Evolutionary conservation across 2,329 filamentous ascomycete species (phyloP).

Genomic region (Tetracladium maxilliforme): DNA sequence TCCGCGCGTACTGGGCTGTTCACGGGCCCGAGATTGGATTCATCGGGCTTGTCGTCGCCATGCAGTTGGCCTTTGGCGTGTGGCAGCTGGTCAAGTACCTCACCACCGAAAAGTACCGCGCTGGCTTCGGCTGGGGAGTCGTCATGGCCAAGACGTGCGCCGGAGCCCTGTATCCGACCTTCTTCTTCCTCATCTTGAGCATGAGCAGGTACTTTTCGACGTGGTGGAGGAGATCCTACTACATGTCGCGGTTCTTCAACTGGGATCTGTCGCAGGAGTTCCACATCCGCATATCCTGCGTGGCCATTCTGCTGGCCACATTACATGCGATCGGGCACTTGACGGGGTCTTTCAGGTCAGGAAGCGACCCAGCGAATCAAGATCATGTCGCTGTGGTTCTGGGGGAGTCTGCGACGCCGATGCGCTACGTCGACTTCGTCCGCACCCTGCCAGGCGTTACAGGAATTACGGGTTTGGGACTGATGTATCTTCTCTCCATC

Average conservation of each 20-base stretch:
- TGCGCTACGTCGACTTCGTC: slow-evolving; percentile 29
- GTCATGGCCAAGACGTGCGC: slow-evolving; percentile 38
- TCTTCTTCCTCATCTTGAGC: slow-evolving; percentile 41
- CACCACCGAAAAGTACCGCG: slow-evolving; percentile 24
- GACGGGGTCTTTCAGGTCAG: slow-evolving; percentile 33
- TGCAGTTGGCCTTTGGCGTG: slow-evolving; percentile 33
- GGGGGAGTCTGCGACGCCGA: slow-evolving; percentile 25
- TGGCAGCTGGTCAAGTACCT: slow-evolving; percentile 41
- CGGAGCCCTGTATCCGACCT: slow-evolving; percentile 38
- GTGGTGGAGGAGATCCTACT: slow-evolving; percentile 31
- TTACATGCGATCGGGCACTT: slow-evolving; percentile 39
- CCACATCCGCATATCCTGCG: slow-evolving; percentile 36
- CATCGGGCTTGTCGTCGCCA: slow-evolving; percentile 26
- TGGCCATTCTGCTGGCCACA: slow-evolving; percentile 31
- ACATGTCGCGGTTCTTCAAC: slow-evolving; percentile 37
- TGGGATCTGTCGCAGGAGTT: slow-evolving; percentile 40
- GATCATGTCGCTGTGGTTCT: slow-evolving; percentile 26
- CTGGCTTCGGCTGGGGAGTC: slow-evolving; percentile 38
- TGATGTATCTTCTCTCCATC: slow-evolving; percentile 31
- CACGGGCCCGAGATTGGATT: slow-evolving; percentile 36
- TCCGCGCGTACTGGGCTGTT: slow-evolving; percentile 38
- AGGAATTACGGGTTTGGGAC: slow-evolving; percentile 29
- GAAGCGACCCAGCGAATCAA: slow-evolving; percentile 27
- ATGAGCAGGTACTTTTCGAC: slow-evolving; percentile 43
- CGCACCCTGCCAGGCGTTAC: slow-evolving; percentile 31